These are phyloP conservation scores for Nannizzia gypsea DNA, from an alignment of 2,329 filamentous ascomycete species.

Conservation along the genomic window DNA sequence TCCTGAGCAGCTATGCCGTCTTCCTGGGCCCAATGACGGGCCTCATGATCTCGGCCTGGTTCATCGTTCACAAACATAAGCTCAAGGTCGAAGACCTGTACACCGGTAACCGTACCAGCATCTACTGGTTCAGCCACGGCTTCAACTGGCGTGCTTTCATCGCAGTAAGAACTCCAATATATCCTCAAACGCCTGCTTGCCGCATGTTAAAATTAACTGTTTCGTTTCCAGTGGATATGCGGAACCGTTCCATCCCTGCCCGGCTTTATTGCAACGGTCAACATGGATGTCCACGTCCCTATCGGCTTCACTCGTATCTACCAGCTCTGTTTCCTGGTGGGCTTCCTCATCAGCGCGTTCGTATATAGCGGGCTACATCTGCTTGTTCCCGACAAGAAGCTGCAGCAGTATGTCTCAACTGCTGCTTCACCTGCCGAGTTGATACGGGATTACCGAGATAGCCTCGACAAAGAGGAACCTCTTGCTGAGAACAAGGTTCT, in stretches of 20 bases:
- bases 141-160: slow-evolving; percentile 36
- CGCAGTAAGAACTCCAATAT: slow-evolving; percentile 5
- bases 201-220: not conserved
- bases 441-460: slow-evolving; percentile 9
- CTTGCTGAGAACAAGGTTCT: not conserved
- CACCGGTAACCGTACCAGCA: slow-evolving; percentile 22
- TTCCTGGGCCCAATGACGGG: slow-evolving; percentile 36
- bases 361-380: slow-evolving; percentile 25
- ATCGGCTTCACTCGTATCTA: slow-evolving; percentile 30
- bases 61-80: slow-evolving; percentile 26
- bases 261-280: slow-evolving; percentile 28
- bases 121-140: slow-evolving; percentile 36
- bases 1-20: slow-evolving; percentile 35
- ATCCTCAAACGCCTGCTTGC: not conserved
- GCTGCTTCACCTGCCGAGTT: slow-evolving; percentile 7
- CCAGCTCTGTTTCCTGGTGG: slow-evolving; percentile 32
- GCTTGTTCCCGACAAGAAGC: slow-evolving; percentile 17
- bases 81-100: slow-evolving; percentile 38
- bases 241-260: slow-evolving; percentile 17
- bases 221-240: slow-evolving; percentile 9
- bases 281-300: slow-evolving; percentile 10
- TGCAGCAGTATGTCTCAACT: slow-evolving; percentile 9
- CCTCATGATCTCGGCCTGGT: slow-evolving; percentile 25
- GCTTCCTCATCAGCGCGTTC: slow-evolving; percentile 30
- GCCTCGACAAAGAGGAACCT: not conserved